phyloP scores from a whole-genome alignment of 345 rosid genomes.

The Barbarea vulgaris region DNA sequence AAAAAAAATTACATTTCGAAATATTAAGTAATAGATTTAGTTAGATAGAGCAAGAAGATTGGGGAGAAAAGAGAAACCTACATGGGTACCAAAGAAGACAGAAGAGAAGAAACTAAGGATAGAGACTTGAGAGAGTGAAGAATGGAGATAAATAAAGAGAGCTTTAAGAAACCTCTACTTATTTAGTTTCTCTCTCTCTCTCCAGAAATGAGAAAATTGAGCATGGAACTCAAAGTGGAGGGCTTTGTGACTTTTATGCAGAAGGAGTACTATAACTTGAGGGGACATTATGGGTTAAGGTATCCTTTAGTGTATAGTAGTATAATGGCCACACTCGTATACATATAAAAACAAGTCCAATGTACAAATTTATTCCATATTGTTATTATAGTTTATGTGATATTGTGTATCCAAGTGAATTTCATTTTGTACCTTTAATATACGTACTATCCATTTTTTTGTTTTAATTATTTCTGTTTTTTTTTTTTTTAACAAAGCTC shows the following conservation, averaged over 20 bases:
- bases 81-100: slow-evolving; percentile 54
- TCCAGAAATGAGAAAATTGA: slow-evolving; percentile 18
- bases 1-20: not conserved
- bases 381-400: not conserved
- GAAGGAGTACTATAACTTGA: slow-evolving; percentile 22
- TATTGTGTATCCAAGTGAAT: not conserved
- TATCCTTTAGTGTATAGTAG: not conserved
- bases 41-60: not conserved
- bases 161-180: slow-evolving; percentile 60
- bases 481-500: not conserved
- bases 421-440: not conserved
- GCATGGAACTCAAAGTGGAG: slow-evolving; percentile 30
- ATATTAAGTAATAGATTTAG: not conserved
- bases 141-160: slow-evolving; percentile 44
- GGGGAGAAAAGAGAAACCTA: slow-evolving; percentile 52
- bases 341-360: too few species aligned
- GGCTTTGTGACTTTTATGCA: slow-evolving; percentile 25
- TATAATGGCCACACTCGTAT: too few species aligned
- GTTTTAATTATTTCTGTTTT: not conserved
- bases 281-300: slow-evolving; percentile 25
- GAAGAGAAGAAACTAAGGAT: slow-evolving; percentile 45
- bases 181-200: slow-evolving; percentile 28
- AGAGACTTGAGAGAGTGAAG: slow-evolving; percentile 54
- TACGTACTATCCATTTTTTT: not conserved
- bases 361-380: not conserved